Conservation (phyloP, 257 asterid genomes). For the Solanum chmielewskii region DNA sequence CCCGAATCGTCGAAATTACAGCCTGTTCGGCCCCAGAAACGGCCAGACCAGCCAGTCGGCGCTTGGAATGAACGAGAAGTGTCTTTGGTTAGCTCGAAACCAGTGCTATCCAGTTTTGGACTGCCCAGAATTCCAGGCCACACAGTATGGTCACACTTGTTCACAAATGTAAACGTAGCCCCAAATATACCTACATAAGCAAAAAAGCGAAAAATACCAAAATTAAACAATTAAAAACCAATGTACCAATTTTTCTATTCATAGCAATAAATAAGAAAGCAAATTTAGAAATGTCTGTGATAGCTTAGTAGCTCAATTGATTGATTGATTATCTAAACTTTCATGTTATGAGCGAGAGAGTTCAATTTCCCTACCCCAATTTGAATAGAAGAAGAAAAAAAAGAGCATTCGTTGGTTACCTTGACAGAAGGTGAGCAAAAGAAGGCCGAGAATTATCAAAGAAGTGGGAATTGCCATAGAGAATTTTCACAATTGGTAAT, state of each 20-base stretch:
- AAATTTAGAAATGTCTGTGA: background rate
- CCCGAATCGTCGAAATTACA: slow-evolving; percentile 47
- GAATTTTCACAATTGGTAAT: background rate
- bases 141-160: slow-evolving; percentile 54
- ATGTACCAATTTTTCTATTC: too few species aligned
- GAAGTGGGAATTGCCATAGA: background rate
- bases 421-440: slow-evolving; percentile 2
- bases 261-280: background rate
- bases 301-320: background rate
- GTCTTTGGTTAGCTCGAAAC: slow-evolving; percentile 50
- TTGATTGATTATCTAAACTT: background rate
- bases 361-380: background rate
- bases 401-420: background rate
- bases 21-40: slow-evolving; percentile 73
- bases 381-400: background rate
- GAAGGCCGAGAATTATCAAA: background rate
- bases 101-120: slow-evolving; percentile 44
- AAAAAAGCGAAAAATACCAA: background rate
- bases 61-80: slow-evolving; percentile 47
- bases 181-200: slow-evolving; percentile 9
- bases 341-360: too few species aligned
- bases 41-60: slow-evolving; percentile 80
- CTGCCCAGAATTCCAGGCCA: slow-evolving; percentile 73
- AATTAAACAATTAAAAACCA: background rate
- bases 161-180: slow-evolving; percentile 51